These are phyloP conservation scores for Mayamaea pseudoterrestris DNA, from an alignment of 108 stramenopile genomes.

Conservation along the genomic window DNA sequence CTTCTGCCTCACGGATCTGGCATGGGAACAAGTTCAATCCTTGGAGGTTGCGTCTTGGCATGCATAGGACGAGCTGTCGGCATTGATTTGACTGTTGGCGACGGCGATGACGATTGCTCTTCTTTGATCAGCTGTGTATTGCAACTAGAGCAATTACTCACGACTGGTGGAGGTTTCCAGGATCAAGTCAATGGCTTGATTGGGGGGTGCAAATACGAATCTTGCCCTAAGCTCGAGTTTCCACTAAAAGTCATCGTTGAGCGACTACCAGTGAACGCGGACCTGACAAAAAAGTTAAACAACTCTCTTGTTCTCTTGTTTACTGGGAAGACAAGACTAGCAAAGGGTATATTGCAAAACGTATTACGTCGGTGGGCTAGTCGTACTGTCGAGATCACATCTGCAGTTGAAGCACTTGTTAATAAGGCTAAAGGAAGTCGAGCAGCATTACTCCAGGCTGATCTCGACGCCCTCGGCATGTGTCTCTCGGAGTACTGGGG, in stretches of 20 bases:
- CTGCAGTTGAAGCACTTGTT: slow-evolving; percentile 49
- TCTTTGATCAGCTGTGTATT: slow-evolving; percentile 41
- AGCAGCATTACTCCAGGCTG: slow-evolving; percentile 24
- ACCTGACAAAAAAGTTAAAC: slow-evolving; percentile 19
- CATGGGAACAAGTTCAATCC: slow-evolving; percentile 72
- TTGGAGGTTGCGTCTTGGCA: slow-evolving; percentile 61
- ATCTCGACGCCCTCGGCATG: slow-evolving; percentile 37
- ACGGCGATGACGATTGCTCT: slow-evolving; percentile 11
- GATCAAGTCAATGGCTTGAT: slow-evolving; percentile 69
- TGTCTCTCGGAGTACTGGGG: slow-evolving; percentile 55
- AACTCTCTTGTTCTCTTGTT: slow-evolving; percentile 44
- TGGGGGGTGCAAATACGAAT: slow-evolving; percentile 48
- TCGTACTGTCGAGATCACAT: slow-evolving; percentile 39
- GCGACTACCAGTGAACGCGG: slow-evolving; percentile 13
- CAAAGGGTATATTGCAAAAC: slow-evolving; percentile 66
- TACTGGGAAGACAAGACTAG: slow-evolving; percentile 69
- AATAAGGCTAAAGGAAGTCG: slow-evolving; percentile 33
- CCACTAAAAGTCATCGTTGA: slow-evolving; percentile 31
- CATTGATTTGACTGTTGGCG: slow-evolving; percentile 10
- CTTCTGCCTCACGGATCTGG: slow-evolving; percentile 72
- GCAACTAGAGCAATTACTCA: slow-evolving; percentile 64
- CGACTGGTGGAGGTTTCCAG: slow-evolving; percentile 86
- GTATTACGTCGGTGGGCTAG: slow-evolving; percentile 65
- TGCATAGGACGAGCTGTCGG: slow-evolving; percentile 39
- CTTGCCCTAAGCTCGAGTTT: slow-evolving; percentile 19